A percentile compares a stretch with the other conserved stretches of the same genome.
These are phyloP conservation scores for Sporothrix curviconia DNA, from an alignment of 2,329 filamentous ascomycete species.

Conservation along the genomic window DNA sequence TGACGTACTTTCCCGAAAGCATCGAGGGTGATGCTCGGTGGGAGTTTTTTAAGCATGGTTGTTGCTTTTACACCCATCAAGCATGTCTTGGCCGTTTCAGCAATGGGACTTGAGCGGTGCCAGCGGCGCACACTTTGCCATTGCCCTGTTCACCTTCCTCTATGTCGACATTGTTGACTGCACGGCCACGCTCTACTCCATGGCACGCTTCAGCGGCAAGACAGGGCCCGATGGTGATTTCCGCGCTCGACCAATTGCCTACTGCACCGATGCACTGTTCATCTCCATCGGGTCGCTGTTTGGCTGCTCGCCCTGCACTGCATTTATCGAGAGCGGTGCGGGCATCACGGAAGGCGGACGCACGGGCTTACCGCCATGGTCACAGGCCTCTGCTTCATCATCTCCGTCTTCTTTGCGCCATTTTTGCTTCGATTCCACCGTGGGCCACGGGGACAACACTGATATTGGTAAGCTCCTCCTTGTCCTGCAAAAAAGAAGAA, in stretches of 20 bases:
- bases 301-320: constrained; percentile 64
- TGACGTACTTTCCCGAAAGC: constrained; percentile 68
- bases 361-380: constrained; percentile 66
- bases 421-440: constrained; percentile 69
- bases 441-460: constrained; percentile 73
- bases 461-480: constrained; percentile 52
- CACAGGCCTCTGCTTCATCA: constrained; percentile 62
- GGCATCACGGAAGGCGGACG: constrained; percentile 70
- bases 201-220: constrained; percentile 64
- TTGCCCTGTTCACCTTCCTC: constrained; percentile 70
- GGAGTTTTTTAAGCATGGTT: constrained; percentile 66
- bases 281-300: constrained; percentile 66
- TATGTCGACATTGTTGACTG: constrained; percentile 76
- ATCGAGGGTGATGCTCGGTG: constrained; percentile 57
- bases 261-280: constrained; percentile 63
- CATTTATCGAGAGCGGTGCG: constrained; percentile 69
- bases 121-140: constrained; percentile 55
- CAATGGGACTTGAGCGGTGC: constrained; percentile 56
- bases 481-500: too few relatives aligned
- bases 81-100: constrained; percentile 54
- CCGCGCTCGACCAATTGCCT: constrained; percentile 73
- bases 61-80: constrained; percentile 66
- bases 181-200: constrained; percentile 73
- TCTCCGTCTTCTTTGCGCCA: constrained; percentile 67
- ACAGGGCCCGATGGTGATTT: constrained; percentile 65